Conservation (phyloP, 441 rosid genomes). For the Raphanus hybrid region DNA sequence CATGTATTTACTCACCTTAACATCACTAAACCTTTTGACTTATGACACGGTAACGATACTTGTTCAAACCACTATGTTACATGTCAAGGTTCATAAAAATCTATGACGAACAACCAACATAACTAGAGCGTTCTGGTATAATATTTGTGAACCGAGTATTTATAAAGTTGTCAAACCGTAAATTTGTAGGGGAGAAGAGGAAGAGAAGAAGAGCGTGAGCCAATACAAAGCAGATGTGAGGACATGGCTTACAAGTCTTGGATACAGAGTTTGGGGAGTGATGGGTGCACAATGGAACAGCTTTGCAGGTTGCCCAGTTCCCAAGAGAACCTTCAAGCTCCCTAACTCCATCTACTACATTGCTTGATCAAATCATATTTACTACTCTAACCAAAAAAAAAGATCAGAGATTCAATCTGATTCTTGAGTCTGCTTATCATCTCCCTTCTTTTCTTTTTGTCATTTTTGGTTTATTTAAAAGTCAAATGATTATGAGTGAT, state of each 20-base stretch:
- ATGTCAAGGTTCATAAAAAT: not conserved
- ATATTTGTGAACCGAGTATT: not conserved
- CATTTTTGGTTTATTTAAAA: slow-evolving; percentile 14
- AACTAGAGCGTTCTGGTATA: slow-evolving; percentile 3
- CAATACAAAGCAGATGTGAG: slow-evolving; percentile 72
- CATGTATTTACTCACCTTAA: no score
- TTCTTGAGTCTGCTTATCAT: slow-evolving; percentile 29
- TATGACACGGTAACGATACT: no score
- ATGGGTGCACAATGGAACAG: slow-evolving; percentile 89
- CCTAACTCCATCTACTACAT: slow-evolving; percentile 82
- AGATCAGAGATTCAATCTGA: slow-evolving; percentile 28
- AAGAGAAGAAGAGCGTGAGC: slow-evolving; percentile 57
- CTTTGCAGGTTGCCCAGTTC: slow-evolving; percentile 65
- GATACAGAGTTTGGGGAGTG: slow-evolving; percentile 78
- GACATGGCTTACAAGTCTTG: slow-evolving; percentile 52
- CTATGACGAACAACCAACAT: not conserved
- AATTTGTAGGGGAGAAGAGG: slow-evolving; percentile 55
- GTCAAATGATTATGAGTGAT: slow-evolving; percentile 23
- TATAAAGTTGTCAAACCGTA: no score
- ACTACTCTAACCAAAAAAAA: slow-evolving; percentile 4
- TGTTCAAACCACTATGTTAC: not conserved
- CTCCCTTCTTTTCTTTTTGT: not conserved
- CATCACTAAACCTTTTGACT: no score
- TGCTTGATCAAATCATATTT: slow-evolving; percentile 38
- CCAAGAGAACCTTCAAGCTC: slow-evolving; percentile 85